Conservation (phyloP, 495 filamentous ascomycete genomes). For the Penicillium silybi region DNA sequence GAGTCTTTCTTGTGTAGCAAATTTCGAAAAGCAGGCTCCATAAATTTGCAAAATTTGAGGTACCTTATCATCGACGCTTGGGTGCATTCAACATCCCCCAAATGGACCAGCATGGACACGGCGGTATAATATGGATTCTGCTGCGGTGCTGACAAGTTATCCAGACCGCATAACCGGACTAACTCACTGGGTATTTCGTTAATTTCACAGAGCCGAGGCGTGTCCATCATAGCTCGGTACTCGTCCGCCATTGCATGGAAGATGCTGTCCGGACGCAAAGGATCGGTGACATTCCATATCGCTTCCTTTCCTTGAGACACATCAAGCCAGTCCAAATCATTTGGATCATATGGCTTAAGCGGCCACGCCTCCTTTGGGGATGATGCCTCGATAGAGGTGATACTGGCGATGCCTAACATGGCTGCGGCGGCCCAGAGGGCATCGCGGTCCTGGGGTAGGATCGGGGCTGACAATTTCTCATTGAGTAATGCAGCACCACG, state of each 20-base stretch:
- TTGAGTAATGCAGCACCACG: conserved; percentile 28
- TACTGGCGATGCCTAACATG: conserved; percentile 29
- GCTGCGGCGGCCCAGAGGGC: conserved; percentile 41
- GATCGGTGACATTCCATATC: conserved; percentile 30
- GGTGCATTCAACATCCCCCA: conserved; percentile 6
- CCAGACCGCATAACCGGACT: conserved; percentile 5
- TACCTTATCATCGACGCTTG: conserved; percentile 6
- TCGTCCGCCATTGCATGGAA: conserved; percentile 27
- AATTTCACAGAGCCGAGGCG: neutral
- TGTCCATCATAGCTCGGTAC: conserved; percentile 10
- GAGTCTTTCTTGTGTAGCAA: conserved; percentile 32
- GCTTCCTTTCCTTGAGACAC: conserved; percentile 32
- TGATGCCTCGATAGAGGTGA: conserved; percentile 29
- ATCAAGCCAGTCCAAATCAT: conserved; percentile 34
- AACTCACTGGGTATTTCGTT: conserved; percentile 9
- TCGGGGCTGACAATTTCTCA: conserved; percentile 22
- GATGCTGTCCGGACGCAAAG: conserved; percentile 34
- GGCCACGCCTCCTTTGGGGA: conserved; percentile 32
- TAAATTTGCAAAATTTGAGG: conserved; percentile 18
- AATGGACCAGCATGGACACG: conserved; percentile 21
- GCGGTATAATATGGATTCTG: conserved; percentile 33
- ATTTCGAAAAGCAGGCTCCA: conserved; percentile 13
- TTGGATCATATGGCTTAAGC: conserved; percentile 19
- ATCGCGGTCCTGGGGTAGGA: conserved; percentile 32
- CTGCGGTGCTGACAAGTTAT: neutral